Percentiles rank a stretch among this genome's conserved stretches.
Evolutionary conservation across 148 eudicot genomes (phyloP).

Genomic region (Salicornia ramosissima): DNA sequence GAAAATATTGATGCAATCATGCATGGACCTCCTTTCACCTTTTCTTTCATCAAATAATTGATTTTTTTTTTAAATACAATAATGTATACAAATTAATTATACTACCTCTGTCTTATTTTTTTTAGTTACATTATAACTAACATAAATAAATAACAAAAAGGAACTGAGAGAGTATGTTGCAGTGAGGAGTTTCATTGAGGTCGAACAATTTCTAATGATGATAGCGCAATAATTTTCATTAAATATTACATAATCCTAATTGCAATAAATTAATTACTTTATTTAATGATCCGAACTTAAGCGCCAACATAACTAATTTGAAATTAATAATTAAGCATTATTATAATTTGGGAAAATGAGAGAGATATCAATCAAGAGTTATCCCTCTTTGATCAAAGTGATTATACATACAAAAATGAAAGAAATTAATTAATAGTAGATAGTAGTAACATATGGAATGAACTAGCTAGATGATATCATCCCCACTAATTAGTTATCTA

Average conservation of each 20-base stretch:
- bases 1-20: conserved; percentile 43
- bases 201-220: too few relatives aligned
- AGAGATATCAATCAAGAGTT: neutral
- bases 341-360: neutral
- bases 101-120: too few relatives aligned
- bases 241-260: neutral
- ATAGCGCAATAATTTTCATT: neutral
- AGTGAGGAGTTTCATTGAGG: neutral
- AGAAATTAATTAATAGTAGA: too few relatives aligned
- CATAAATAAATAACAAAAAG: too few relatives aligned
- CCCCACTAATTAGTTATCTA: conserved; percentile 1
- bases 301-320: too few relatives aligned
- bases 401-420: conserved; percentile 12
- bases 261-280: too few relatives aligned
- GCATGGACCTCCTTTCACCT: conserved; percentile 30
- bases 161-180: neutral
- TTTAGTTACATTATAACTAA: too few relatives aligned
- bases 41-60: neutral
- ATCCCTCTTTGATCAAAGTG: neutral
- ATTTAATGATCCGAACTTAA: too few relatives aligned
- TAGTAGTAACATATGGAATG: neutral
- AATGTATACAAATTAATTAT: too few relatives aligned
- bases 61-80: too few relatives aligned
- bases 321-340: neutral
- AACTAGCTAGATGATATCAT: neutral